Evolutionary conservation across 2,329 filamentous ascomycete genomes (phyloP).

Genomic region (Thelonectria olida): DNA sequence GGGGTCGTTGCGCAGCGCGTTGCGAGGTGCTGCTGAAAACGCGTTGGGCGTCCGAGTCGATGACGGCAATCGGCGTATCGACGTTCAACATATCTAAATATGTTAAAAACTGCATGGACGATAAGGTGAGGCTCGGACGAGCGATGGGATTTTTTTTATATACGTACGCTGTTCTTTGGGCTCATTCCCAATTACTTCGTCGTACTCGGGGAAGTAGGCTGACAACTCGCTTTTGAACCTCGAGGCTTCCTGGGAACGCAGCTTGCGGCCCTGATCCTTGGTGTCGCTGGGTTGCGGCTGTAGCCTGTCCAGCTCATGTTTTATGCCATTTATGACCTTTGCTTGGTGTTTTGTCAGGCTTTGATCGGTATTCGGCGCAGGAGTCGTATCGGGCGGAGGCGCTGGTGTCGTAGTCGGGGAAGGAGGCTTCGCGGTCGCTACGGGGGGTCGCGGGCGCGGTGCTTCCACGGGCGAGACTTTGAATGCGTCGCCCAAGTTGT

Average conservation of each 20-base stretch:
- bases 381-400: slow-evolving; percentile 16
- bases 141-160: slow-evolving; percentile 32
- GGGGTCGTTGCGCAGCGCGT: slow-evolving; percentile 42
- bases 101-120: slow-evolving; percentile 21
- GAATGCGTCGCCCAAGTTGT: slow-evolving; percentile 30
- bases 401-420: slow-evolving; percentile 20
- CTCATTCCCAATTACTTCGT: slow-evolving; percentile 90
- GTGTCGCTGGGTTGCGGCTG: slow-evolving; percentile 58
- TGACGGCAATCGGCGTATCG: slow-evolving; percentile 77
- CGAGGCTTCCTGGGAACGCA: slow-evolving; percentile 86
- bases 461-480: slow-evolving; percentile 40
- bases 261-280: slow-evolving; percentile 74
- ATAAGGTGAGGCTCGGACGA: slow-evolving; percentile 3
- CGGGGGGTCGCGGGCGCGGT: slow-evolving; percentile 31
- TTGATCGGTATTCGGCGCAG: slow-evolving; percentile 37
- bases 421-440: slow-evolving; percentile 27
- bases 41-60: slow-evolving; percentile 60
- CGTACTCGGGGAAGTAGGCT: slow-evolving; percentile 91
- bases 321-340: slow-evolving; percentile 69
- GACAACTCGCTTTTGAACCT: slow-evolving; percentile 92
- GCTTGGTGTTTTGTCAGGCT: slow-evolving; percentile 61
- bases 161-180: slow-evolving; percentile 78
- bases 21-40: slow-evolving; percentile 34
- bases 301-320: slow-evolving; percentile 67
- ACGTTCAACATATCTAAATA: slow-evolving; percentile 73